Base-by-base conservation (phyloP, 2,329 filamentous ascomycete species). In the Fusarium circinatum region DNA sequence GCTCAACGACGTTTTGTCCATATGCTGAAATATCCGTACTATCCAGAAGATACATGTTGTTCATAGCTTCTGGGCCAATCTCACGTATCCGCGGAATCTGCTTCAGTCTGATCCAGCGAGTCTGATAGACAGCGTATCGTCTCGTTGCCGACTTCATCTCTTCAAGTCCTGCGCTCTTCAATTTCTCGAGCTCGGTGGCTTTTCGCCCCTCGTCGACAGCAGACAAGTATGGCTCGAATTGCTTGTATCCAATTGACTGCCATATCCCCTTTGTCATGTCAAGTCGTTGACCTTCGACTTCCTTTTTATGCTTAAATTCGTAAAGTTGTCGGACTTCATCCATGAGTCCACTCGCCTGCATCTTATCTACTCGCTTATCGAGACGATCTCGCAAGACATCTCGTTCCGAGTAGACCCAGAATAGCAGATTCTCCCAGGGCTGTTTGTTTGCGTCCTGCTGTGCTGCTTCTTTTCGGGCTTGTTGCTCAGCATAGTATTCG, bases 171-270 rank as follows among this genome's bases (percentile, higher is more conserved):
- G 86, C 79, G 2, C 80, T 75, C 74, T 89, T 91, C 20, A 95
- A 80, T 24, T 85, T 84, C 26, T 88, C 85, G 3, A 93, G 82
- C 8, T 88, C 85, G 67, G 55, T 54, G 15, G 63, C 63, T 12
- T 74, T 75, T 34, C 68, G 60, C 1, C 75, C 75, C 38, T 81
- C 70, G 73, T 83, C 76, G 20, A 85, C 68, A 3, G 88, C 87
- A 5, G 83, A 77, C 30, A 95, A 84, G 78, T 95, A 98, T 0
- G 89, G 87, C 65, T 93, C 88, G 79, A 98, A 93, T 79, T 99
- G 94, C 80, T 97, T 98, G 83, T 95, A 98, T 2, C 96, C 96
- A 70, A 99, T 99, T 3, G 95, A 96, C 60, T 97, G 93, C 95
- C 96, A 99, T 48, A 99, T 97, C 1, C 96, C 97, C 60, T 91